These are phyloP conservation scores for Termitomyces bulborhizus DNA, from an alignment of 768 basidiomycete species.

Conservation along the genomic window DNA sequence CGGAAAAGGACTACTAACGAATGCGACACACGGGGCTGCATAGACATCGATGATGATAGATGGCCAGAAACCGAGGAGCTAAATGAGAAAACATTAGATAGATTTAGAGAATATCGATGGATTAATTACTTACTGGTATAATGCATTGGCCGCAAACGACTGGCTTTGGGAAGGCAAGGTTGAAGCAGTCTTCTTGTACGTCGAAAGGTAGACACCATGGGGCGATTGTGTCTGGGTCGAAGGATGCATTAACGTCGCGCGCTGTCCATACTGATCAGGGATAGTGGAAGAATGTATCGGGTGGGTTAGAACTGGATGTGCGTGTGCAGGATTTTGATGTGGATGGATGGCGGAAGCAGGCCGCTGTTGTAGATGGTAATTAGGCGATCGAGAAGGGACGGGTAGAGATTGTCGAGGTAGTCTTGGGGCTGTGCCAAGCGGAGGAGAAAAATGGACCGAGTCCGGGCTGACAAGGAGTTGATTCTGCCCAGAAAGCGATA, in stretches of 20 bases:
- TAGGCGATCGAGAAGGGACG: constrained; percentile 4
- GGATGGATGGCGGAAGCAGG: constrained; percentile 5
- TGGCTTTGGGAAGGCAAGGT: constrained; percentile 22
- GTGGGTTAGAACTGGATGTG: neutral
- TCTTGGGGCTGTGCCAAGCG: constrained; percentile 4
- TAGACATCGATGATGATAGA: constrained; percentile 17
- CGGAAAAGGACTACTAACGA: constrained; percentile 6
- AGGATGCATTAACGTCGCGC: constrained; percentile 4
- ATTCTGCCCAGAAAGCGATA: constrained; percentile 5
- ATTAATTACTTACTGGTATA: constrained; percentile 47
- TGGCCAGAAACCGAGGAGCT: constrained; percentile 54
- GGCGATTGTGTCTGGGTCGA: constrained; percentile 7
- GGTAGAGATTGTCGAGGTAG: constrained; percentile 18
- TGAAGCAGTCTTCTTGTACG: constrained; percentile 25
- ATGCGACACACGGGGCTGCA: constrained; percentile 10
- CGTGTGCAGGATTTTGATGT: neutral
- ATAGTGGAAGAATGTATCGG: neutral
- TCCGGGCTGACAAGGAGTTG: neutral
- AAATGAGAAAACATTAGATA: neutral
- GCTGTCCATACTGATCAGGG: constrained; percentile 2
- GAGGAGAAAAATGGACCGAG: neutral
- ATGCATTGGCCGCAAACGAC: constrained; percentile 30
- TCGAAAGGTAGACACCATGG: constrained; percentile 37
- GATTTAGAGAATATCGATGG: neutral
- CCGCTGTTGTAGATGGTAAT: constrained; percentile 8